These are phyloP conservation scores for Fusarium sp. DNA, from an alignment of 2,329 filamentous ascomycete genomes.

Conservation along the genomic window DNA sequence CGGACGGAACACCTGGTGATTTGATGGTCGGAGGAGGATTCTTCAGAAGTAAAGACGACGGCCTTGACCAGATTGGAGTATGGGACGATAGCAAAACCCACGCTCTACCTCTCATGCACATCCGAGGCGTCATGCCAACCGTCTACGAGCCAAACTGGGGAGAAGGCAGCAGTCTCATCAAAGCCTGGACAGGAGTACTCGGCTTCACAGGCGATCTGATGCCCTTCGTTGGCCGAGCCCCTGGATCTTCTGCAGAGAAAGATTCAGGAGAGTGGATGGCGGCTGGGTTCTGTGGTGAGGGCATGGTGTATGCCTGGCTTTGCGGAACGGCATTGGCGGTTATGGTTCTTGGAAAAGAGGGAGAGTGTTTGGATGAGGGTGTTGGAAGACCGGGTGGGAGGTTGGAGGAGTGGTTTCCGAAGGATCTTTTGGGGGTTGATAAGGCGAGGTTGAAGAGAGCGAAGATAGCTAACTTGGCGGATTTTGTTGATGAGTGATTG, in stretches of 20 bases:
- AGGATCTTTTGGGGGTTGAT: conserved; percentile 52
- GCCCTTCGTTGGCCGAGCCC: conserved; percentile 64
- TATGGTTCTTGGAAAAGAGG: conserved; percentile 60
- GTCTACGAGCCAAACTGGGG: conserved; percentile 59
- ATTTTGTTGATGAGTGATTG: conserved; percentile 7
- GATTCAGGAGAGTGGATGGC: conserved; percentile 63
- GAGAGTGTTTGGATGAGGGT: conserved; percentile 46
- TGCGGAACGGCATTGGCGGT: conserved; percentile 62
- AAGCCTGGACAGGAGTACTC: conserved; percentile 65
- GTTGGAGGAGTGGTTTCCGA: conserved; percentile 58
- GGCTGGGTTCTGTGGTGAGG: conserved; percentile 65
- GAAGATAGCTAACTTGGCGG: conserved; percentile 54
- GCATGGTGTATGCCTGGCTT: conserved; percentile 68
- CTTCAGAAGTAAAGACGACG: conserved; percentile 57
- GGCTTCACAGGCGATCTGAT: conserved; percentile 62
- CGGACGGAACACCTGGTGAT: conserved; percentile 55
- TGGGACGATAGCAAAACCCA: conserved; percentile 61
- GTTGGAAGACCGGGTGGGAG: conserved; percentile 55
- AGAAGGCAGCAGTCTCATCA: conserved; percentile 50
- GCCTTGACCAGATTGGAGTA: conserved; percentile 61
- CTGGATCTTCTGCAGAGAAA: conserved; percentile 46
- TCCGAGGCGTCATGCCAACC: conserved; percentile 58
- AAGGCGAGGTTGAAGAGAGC: conserved; percentile 54
- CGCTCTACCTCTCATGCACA: conserved; percentile 55
- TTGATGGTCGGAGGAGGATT: conserved; percentile 69